Base-by-base conservation (phyloP, 2,329 filamentous ascomycete species). In the Pseudocercospora vitis region DNA sequence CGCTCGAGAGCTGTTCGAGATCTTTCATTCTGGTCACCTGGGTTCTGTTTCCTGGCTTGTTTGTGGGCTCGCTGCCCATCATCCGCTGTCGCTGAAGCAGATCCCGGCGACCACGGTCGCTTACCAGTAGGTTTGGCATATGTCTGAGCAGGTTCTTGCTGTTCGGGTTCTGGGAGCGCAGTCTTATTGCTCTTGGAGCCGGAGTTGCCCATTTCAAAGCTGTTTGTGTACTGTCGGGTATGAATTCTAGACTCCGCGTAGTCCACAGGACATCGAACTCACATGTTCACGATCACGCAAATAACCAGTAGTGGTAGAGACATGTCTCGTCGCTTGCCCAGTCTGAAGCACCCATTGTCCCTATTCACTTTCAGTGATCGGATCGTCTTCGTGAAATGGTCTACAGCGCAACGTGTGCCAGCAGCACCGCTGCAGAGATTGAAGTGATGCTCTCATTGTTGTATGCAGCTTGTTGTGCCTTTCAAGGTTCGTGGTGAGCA, bases 341-440 rank as follows among this genome's bases (percentile, higher is more conserved):
- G 33, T 19, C 21, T 19, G 33, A 37, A 19, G 33, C 33, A 37
- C 7, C 37, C 37, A 42, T 42, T 42, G 37, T 42, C 37, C 24
- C 12, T 21, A 42, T 42, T 42, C 37, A 42, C 37, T 23, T 23
- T 42, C 24, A 42, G 18, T 42, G 37, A 21, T 21, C 21, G 37
- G 21, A 21, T 42, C 12, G 6, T 11, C 6, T 29, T 29, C 26
- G 26, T 11, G 26, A 29, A 6, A 29, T n/a, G n/a, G n/a, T n/a
- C n/a, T n/a, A n/a, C n/a, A n/a, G n/a, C n/a, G n/a, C n/a, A n/a
- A n/a, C n/a, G n/a, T n/a, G n/a, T n/a, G n/a, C n/a, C n/a, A n/a
- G n/a, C n/a, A n/a, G n/a, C n/a, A n/a, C n/a, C n/a, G n/a, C n/a
- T n/a, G n/a, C n/a, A n/a, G n/a, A n/a, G n/a, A n/a, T n/a, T n/a